Conservation (phyloP, 306 rosid species). For the Rosa persica region DNA sequence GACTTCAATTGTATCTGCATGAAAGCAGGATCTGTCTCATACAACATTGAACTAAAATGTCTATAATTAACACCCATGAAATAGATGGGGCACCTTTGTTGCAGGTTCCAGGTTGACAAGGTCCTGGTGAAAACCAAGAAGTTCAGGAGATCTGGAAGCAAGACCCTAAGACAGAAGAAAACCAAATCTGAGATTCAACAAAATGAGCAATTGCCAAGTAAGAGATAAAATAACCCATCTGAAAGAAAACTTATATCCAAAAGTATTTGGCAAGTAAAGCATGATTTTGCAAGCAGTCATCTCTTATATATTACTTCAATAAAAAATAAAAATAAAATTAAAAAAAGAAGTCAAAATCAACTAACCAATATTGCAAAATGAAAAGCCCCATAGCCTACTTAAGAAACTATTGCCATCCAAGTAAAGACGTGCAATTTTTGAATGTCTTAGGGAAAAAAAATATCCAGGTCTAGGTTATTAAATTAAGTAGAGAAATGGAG, state of each 20-base stretch:
- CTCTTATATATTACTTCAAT: neutral
- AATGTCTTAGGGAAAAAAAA: neutral
- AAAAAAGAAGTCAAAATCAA: neutral
- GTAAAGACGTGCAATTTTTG: neutral
- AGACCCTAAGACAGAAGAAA: conserved; percentile 54
- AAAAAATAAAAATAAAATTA: no score
- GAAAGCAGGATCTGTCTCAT: conserved; percentile 28
- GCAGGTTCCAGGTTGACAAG: conserved; percentile 81
- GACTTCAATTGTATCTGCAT: conserved; percentile 97
- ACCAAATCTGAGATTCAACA: conserved; percentile 30
- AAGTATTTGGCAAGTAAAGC: neutral
- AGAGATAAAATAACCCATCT: conserved; percentile 7
- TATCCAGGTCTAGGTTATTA: neutral
- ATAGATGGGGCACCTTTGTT: conserved; percentile 58
- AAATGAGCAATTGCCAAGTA: neutral
- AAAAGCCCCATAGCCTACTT: neutral
- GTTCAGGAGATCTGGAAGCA: conserved; percentile 78
- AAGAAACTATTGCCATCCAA: neutral
- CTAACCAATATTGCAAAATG: neutral
- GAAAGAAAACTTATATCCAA: conserved; percentile 7
- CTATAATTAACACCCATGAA: conserved; percentile 12
- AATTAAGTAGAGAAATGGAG: neutral
- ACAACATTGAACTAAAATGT: conserved; percentile 9
- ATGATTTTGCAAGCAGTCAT: neutral
- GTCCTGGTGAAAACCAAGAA: conserved; percentile 84